Base-by-base conservation (phyloP, 148 eudicot species). In the Fagopyrum esculentum region DNA sequence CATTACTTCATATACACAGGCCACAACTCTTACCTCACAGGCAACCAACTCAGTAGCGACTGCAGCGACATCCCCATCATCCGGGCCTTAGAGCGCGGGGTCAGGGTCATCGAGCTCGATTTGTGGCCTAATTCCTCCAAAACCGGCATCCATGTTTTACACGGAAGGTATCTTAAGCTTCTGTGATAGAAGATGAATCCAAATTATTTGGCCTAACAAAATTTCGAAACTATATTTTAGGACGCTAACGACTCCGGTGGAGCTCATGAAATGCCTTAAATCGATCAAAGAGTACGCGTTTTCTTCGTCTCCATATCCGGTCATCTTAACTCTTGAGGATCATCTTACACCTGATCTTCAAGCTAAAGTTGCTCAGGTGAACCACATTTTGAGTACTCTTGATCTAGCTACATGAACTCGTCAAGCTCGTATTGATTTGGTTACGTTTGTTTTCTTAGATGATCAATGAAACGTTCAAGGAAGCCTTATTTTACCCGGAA, bases 1-100 rank as follows among this genome's bases (percentile, higher is more conserved):
- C 88, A 91, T 79, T 91, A 91, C 73, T 91, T 86, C 82, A 84
- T 91, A 74, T 89, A 83, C 79, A 89, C 97, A 0, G 91, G 93
- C 9, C 97, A 91, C 64, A 91, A 91, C 72, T 87, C 97, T 8
- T 91, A 91, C 74, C 74, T 91, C 4, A 91, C 91, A 1, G 97
- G 97, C 22, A 91, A 91, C 54, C 96, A 90, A 63, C 69, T 90
- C 64, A 87, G 85, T 46, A 90, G 96, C 40, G 87, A 85, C 7
- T 85, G 87, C 57, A 90, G 96, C 26, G 90, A 84, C 6, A 76
- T 85, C 54, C 96, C 96, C 2, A 87, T 90, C 55, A 81, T 87
- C 2, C 60, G 82, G 19, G 89, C 96, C 5, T 78, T 90, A 9
- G 69, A 84, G 12, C 74, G 78, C 77, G 96, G 92, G 11, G 96